Percentiles rank a stretch among this genome's conserved stretches.
Conservation (phyloP, 139 green algal species). For the Zygnema cylindricum region DNA sequence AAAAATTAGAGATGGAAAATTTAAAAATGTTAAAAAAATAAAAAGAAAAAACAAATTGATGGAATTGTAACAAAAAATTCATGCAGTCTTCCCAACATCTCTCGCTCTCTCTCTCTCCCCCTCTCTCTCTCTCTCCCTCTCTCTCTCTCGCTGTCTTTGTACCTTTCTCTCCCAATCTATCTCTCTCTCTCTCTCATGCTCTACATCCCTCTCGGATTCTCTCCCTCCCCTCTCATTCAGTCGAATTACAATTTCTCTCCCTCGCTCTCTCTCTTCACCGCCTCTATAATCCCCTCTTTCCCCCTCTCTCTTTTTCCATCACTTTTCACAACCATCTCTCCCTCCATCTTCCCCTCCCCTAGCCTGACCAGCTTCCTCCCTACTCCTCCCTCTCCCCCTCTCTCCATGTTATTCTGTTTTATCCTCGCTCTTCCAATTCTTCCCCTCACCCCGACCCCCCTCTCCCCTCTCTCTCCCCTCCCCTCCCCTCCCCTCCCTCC, state of each 20-base stretch:
- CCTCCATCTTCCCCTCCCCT: conserved; percentile 34
- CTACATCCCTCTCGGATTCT: conserved; percentile 20
- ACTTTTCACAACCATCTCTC: neutral
- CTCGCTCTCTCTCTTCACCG: neutral
- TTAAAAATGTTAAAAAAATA: no score
- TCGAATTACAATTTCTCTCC: neutral
- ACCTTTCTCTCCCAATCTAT: neutral
- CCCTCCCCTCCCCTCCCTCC: conserved; percentile 26
- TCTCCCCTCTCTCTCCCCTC: conserved; percentile 24
- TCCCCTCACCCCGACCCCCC: neutral
- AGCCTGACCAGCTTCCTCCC: neutral
- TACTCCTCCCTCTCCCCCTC: neutral
- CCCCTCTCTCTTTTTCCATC: conserved; percentile 7
- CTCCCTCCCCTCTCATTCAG: conserved; percentile 31
- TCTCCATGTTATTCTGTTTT: conserved; percentile 14
- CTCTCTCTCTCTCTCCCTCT: neutral
- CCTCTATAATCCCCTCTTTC: neutral
- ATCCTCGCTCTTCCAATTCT: neutral
- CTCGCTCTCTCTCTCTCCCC: neutral
- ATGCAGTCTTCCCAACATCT: conserved; percentile 5
- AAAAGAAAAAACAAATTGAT: no score
- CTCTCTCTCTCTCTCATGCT: neutral
- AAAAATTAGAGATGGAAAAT: no score
- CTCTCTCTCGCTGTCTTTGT: neutral
- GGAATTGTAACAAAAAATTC: neutral